Percentiles rank a stretch among this genome's conserved stretches.
phyloP scores from a whole-genome alignment of 1,139 yeast genomes.

The Arxiozyma slooffiae region DNA sequence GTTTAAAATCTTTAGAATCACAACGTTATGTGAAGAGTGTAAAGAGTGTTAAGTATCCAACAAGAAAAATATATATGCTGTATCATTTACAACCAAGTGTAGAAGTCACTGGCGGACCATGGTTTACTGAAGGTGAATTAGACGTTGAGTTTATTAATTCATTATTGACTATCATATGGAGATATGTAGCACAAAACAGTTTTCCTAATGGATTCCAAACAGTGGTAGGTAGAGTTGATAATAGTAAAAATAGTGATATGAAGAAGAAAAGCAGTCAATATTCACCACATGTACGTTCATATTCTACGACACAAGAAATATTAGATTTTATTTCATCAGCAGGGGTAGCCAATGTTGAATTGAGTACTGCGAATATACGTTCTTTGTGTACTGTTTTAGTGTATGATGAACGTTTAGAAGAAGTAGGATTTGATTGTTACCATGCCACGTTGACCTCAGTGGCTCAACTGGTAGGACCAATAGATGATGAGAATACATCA shows the following conservation, averaged over 20 bases:
- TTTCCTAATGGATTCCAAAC: conserved; percentile 59
- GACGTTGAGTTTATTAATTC: conserved; percentile 91
- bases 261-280: conserved; percentile 34
- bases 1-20: conserved; percentile 71
- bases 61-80: conserved; percentile 91
- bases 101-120: conserved; percentile 97
- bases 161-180: conserved; percentile 75
- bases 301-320: conserved; percentile 63
- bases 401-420: conserved; percentile 77
- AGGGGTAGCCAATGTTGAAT: conserved; percentile 73
- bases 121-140: conserved; percentile 94
- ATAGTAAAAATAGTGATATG: conserved; percentile 8
- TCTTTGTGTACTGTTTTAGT: conserved; percentile 80
- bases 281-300: conserved; percentile 49
- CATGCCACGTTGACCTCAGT: conserved; percentile 48
- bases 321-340: conserved; percentile 65
- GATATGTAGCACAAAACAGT: conserved; percentile 65
- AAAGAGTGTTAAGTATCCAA: conserved; percentile 90
- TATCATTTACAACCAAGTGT: conserved; percentile 87
- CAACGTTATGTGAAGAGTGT: conserved; percentile 83
- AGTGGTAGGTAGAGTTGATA: conserved; percentile 8
- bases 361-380: conserved; percentile 63
- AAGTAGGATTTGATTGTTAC: conserved; percentile 45
- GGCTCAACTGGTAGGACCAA: conserved; percentile 28
- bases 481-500: conserved; percentile 5